Conservation (phyloP, 1,284 basidiomycete species). For the Crucibulum cyathiforme region DNA sequence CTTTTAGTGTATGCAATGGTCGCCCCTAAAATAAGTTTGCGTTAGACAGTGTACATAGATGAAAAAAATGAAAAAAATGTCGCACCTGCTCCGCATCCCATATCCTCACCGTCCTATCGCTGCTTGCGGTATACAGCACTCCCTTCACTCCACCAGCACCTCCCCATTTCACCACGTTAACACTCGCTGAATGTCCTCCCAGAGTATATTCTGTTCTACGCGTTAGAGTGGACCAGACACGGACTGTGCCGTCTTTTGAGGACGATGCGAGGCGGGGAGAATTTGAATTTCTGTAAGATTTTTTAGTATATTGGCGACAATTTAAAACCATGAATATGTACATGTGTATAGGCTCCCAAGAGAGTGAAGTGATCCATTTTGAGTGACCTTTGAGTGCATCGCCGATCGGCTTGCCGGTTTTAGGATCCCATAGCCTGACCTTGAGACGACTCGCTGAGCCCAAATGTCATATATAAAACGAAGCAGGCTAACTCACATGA, state of each 20-base stretch:
- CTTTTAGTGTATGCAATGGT: slow-evolving; percentile 79
- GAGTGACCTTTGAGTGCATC: slow-evolving; percentile 90
- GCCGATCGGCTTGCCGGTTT: slow-evolving; percentile 84
- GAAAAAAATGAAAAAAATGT: slow-evolving; percentile 7
- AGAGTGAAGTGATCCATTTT: slow-evolving; percentile 97
- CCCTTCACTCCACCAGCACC: slow-evolving; percentile 78
- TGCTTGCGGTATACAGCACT: slow-evolving; percentile 92
- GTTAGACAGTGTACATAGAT: neutral
- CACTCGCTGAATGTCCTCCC: slow-evolving; percentile 92
- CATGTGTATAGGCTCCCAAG: slow-evolving; percentile 97
- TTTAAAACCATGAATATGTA: slow-evolving; percentile 32
- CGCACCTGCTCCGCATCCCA: slow-evolving; percentile 87
- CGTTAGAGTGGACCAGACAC: slow-evolving; percentile 86
- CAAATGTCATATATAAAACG: neutral
- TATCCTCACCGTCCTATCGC: slow-evolving; percentile 91
- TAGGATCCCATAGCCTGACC: slow-evolving; percentile 90
- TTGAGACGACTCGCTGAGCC: slow-evolving; percentile 24
- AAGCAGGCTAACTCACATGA: slow-evolving; percentile 57
- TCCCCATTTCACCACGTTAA: slow-evolving; percentile 97
- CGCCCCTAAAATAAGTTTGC: slow-evolving; percentile 53
- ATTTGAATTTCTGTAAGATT: slow-evolving; percentile 62
- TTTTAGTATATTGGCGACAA: slow-evolving; percentile 2
- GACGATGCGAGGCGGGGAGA: slow-evolving; percentile 91
- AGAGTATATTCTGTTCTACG: slow-evolving; percentile 85
- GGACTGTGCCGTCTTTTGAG: slow-evolving; percentile 95